Evolutionary conservation across 768 basidiomycete genomes (phyloP).

Genomic region (Lactarius evosmus): DNA sequence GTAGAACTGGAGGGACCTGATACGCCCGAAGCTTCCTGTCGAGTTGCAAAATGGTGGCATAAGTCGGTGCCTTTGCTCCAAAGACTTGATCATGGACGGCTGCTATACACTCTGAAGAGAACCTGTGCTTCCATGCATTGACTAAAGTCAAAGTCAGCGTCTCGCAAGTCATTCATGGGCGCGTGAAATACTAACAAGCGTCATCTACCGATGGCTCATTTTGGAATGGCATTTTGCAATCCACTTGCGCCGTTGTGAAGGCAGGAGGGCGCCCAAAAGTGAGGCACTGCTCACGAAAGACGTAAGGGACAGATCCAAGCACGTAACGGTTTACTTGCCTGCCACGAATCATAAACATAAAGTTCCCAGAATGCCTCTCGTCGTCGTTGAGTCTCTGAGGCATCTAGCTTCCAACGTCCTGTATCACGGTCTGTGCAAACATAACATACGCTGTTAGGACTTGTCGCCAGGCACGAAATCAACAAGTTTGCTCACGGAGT

Average conservation of each 20-base stretch:
- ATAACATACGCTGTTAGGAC: slow-evolving; percentile 17
- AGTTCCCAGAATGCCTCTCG: slow-evolving; percentile 62
- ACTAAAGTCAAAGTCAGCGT: slow-evolving; percentile 38
- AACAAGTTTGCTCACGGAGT: slow-evolving; percentile 50
- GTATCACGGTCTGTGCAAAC: slow-evolving; percentile 58
- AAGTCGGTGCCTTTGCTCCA: slow-evolving; percentile 56
- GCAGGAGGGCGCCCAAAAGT: slow-evolving; percentile 71
- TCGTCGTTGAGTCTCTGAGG: slow-evolving; percentile 54
- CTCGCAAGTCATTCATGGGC: slow-evolving; percentile 29
- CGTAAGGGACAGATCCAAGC: not conserved
- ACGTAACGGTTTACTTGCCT: slow-evolving; percentile 41
- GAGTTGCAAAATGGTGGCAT: slow-evolving; percentile 59
- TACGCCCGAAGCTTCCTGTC: slow-evolving; percentile 63
- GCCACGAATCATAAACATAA: slow-evolving; percentile 65
- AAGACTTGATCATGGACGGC: slow-evolving; percentile 68
- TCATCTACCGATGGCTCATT: slow-evolving; percentile 46
- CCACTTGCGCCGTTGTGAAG: slow-evolving; percentile 41
- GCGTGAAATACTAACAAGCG: slow-evolving; percentile 54
- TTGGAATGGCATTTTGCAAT: slow-evolving; percentile 38
- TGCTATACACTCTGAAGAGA: slow-evolving; percentile 57
- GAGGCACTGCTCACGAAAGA: slow-evolving; percentile 46
- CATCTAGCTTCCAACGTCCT: slow-evolving; percentile 58
- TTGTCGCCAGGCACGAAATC: not conserved
- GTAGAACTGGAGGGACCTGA: slow-evolving; percentile 60
- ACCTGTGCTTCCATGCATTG: slow-evolving; percentile 67